Base-by-base conservation (phyloP, 176 grass and related monocot genomes). In the Tillandsia fasciculata region DNA sequence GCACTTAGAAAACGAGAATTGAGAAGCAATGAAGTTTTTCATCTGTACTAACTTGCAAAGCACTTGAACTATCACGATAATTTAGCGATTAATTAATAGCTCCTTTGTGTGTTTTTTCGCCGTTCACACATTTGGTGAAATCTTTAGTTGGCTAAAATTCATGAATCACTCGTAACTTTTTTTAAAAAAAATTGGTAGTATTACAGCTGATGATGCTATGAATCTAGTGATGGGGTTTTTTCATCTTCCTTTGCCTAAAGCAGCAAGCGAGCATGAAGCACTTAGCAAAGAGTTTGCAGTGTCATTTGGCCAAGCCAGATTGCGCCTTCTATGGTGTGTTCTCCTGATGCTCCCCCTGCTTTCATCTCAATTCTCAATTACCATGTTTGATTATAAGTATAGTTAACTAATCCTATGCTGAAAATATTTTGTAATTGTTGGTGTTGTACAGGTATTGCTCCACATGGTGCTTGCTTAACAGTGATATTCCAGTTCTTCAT, bases 401-500 rank as follows among this genome's bases (percentile, higher is more conserved):
- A 3, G 47, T 2, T 66, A 65, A 56, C 11, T 10, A 1, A 10
- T 33, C 69, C 23, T 78, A 56, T 51, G 53, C 52, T 67, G 1
- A 12, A 53, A 63, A 12, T 75, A 28, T 71, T 85, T 18, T 42
- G 28, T 15, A 81, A 23, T 76, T 67, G n/a, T 65, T 80, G 18
- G 8, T 51, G 59, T 5, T 67, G 10, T 80, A 49, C 70, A 97
- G 89, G 89, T 69, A 92, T 90, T 70, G 79, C 84, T 69, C 86
- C 86, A 74, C 69, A 80, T 47, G 93, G 86, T 77, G 86, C 89
- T 89, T 97, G 93, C 81, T 85, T 97, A 70, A 90, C 86, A 26
- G 89, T 97, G 2, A 87, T 97, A 79, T 97, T 92, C 82, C 93
- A 92, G 84, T 87, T 89, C 59, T 92, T 97, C 79, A 72, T 97